A percentile compares a stretch with the other conserved stretches of the same genome.
phyloP scores from a whole-genome alignment of 768 basidiomycete species.

The Mycena pura region DNA sequence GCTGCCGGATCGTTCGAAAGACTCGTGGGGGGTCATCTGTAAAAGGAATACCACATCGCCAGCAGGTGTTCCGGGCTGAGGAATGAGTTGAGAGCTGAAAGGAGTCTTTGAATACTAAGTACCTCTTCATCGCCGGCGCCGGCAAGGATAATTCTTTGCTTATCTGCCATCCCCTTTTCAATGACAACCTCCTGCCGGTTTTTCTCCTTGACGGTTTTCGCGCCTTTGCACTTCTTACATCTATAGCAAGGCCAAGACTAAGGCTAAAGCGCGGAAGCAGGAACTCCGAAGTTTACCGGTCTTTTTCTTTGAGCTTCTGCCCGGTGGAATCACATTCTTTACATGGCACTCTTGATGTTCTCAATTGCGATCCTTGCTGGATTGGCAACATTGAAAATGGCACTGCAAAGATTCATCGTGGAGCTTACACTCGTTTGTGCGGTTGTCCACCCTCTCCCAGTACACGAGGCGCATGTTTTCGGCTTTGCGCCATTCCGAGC shows the following conservation, averaged over 20 bases:
- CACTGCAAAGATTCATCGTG: not conserved
- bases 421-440: conserved; percentile 58
- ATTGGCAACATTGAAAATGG: conserved; percentile 29
- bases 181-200: conserved; percentile 87
- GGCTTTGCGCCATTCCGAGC: conserved; percentile 85
- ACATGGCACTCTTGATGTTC: conserved; percentile 61
- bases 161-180: conserved; percentile 86
- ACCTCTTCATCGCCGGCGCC: conserved; percentile 94
- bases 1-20: conserved; percentile 84
- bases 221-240: conserved; percentile 96
- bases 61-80: conserved; percentile 83
- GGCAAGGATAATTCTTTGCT: conserved; percentile 84
- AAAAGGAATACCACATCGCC: conserved; percentile 93
- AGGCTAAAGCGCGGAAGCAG: not conserved
- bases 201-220: conserved; percentile 84
- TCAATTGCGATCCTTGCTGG: conserved; percentile 48
- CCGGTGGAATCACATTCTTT: conserved; percentile 74
- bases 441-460: conserved; percentile 81
- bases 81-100: conserved; percentile 14
- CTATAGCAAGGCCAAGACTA: conserved; percentile 45
- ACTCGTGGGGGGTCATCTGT: conserved; percentile 68
- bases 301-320: conserved; percentile 81
- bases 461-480: conserved; percentile 80
- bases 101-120: conserved; percentile 20
- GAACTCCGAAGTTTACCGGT: conserved; percentile 57